phyloP scores from a whole-genome alignment of 208 protist species.

The Porcisia hertigi region DNA sequence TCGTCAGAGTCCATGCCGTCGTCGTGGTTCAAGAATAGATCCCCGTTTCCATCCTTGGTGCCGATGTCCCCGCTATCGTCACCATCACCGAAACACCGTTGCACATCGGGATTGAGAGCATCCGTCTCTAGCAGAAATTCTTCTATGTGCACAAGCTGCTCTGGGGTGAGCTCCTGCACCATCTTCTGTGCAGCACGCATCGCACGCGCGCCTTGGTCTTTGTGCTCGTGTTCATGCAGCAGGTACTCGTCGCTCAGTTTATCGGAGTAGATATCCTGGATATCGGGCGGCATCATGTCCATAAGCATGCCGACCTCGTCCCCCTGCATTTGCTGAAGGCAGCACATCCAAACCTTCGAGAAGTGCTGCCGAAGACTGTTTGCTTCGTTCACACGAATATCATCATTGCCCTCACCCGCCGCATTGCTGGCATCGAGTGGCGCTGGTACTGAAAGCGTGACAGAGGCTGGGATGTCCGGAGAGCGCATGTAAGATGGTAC shows the following conservation, averaged over 20 bases:
- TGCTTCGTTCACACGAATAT: neutral
- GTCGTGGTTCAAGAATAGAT: conserved; percentile 63
- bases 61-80: conserved; percentile 1
- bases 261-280: conserved; percentile 42
- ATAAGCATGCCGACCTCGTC: conserved; percentile 53
- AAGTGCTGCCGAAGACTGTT: conserved; percentile 23
- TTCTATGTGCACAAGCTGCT: conserved; percentile 43
- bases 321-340: conserved; percentile 33
- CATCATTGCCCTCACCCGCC: neutral
- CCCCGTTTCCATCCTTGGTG: conserved; percentile 24
- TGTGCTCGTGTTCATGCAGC: conserved; percentile 23
- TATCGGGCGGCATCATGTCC: conserved; percentile 46
- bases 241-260: conserved; percentile 37
- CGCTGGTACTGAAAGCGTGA: conserved; percentile 4
- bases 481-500: conserved; percentile 54
- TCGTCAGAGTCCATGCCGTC: conserved; percentile 67
- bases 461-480: neutral
- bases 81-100: neutral
- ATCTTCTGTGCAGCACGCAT: conserved; percentile 34
- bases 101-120: conserved; percentile 14
- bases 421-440: neutral
- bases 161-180: conserved; percentile 36
- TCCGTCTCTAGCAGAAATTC: conserved; percentile 35
- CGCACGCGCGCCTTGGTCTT: conserved; percentile 30
- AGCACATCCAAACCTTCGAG: conserved; percentile 30